Evolutionary conservation across 805 yeast genomes (phyloP).

Genomic region (Kregervanrija delftensis): DNA sequence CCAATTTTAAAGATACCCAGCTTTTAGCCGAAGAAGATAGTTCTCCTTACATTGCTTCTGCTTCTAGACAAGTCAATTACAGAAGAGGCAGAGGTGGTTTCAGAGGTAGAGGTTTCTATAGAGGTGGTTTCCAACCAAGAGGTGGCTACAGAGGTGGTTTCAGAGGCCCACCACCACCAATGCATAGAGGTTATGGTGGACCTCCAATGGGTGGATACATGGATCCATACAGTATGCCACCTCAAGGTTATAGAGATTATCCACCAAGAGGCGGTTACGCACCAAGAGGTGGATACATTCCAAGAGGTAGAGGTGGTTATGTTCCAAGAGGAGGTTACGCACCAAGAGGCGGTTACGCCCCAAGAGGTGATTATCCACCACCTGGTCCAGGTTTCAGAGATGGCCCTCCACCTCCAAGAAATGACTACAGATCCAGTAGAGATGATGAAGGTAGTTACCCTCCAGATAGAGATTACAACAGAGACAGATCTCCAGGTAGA

Average conservation of each 20-base stretch:
- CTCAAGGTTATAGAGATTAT: conserved; percentile 26
- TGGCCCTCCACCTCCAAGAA: conserved; percentile 24
- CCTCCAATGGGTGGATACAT: conserved; percentile 13
- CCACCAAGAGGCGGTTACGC: conserved; percentile 27
- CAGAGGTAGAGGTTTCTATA: conserved; percentile 38
- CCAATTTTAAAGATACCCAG: conserved; percentile 57
- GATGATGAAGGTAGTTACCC: conserved; percentile 15
- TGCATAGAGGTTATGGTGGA: conserved; percentile 2
- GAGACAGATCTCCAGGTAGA: conserved; percentile 76
- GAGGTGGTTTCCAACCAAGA: conserved; percentile 33
- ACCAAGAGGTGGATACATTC: conserved; percentile 23
- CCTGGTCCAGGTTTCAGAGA: conserved; percentile 26
- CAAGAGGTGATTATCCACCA: conserved; percentile 27
- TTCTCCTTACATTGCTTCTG: conserved; percentile 42
- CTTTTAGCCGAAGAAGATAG: conserved; percentile 76
- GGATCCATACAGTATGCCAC: not conserved
- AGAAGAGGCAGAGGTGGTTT: conserved; percentile 36
- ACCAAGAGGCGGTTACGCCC: conserved; percentile 23
- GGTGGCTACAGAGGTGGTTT: conserved; percentile 22
- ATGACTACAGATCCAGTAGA: conserved; percentile 29
- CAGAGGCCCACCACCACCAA: conserved; percentile 25
- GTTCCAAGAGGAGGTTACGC: conserved; percentile 25
- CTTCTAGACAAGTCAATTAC: conserved; percentile 43
- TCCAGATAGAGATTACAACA: conserved; percentile 45
- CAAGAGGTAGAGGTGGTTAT: conserved; percentile 32